A percentile compares a stretch with the other conserved stretches of the same genome.
These are phyloP conservation scores for Mycena vitilis DNA, from an alignment of 768 basidiomycete genomes.

Conservation along the genomic window DNA sequence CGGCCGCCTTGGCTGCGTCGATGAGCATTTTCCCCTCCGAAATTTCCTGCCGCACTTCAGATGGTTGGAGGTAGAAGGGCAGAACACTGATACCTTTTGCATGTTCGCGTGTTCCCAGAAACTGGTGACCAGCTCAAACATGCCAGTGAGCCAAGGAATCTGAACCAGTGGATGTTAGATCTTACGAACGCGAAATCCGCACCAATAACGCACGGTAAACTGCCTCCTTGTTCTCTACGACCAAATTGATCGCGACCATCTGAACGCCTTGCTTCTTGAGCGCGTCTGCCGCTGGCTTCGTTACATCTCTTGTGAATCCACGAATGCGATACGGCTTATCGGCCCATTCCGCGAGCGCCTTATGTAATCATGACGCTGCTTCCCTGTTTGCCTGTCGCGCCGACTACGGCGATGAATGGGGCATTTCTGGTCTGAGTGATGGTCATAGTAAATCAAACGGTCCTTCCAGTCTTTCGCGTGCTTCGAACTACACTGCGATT, in stretches of 20 bases:
- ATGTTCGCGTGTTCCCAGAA: conserved; percentile 21
- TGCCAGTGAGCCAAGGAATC: not conserved
- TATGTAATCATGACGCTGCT: conserved; percentile 32
- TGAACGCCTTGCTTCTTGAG: conserved; percentile 20
- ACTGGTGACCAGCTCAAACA: conserved; percentile 22
- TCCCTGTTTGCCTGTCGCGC: conserved; percentile 22
- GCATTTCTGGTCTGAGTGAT: conserved; percentile 13
- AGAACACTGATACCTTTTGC: conserved; percentile 1
- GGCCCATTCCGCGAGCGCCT: conserved; percentile 28
- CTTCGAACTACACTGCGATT: too few species aligned
- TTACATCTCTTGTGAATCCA: conserved; percentile 15
- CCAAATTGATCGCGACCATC: conserved; percentile 11
- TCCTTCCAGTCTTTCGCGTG: too few species aligned
- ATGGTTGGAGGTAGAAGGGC: not conserved
- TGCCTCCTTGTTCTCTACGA: conserved; percentile 13
- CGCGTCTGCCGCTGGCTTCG: conserved; percentile 4
- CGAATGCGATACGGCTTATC: conserved; percentile 28
- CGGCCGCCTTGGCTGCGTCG: conserved; percentile 28
- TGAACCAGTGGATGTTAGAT: not conserved
- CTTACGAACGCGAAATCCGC: conserved; percentile 24
- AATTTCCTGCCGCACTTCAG: conserved; percentile 10
- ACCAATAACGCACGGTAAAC: conserved; percentile 20
- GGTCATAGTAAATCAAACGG: conserved; percentile 9
- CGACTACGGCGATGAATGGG: conserved; percentile 30
- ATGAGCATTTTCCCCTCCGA: conserved; percentile 28